These are phyloP conservation scores for Triticum monococcum DNA, from an alignment of 176 grass and related monocot species.

Conservation along the genomic window DNA sequence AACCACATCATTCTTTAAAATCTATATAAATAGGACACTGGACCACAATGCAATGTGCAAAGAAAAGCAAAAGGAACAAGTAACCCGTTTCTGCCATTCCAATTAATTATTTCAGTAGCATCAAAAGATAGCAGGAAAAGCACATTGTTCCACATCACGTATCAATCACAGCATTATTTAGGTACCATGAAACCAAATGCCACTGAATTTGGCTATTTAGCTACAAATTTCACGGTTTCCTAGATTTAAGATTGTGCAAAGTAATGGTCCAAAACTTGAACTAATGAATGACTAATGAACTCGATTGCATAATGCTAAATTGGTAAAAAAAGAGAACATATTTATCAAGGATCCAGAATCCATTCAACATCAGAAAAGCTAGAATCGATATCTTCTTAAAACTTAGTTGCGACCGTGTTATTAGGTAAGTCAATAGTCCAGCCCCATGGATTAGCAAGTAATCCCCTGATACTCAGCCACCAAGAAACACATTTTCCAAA, in stretches of 20 bases:
- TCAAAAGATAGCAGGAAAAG: constrained; percentile 10
- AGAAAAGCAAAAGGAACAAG: neutral
- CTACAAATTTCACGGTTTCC: neutral
- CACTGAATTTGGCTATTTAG: neutral
- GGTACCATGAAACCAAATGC: neutral
- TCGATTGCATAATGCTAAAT: neutral
- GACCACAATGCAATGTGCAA: neutral
- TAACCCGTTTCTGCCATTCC: neutral
- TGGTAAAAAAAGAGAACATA: neutral
- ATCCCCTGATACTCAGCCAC: neutral
- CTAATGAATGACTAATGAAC: neutral
- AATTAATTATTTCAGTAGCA: neutral
- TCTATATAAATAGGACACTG: neutral
- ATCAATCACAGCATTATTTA: neutral
- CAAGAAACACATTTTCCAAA: constrained; percentile 23
- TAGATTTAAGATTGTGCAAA: constrained; percentile 1
- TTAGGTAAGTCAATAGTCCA: neutral
- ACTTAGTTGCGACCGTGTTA: neutral
- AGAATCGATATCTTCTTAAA: constrained; percentile 1
- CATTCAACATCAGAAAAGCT: neutral
- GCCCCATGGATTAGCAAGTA: neutral
- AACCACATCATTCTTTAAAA: constrained; percentile 19
- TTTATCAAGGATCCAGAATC: neutral
- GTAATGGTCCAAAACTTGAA: neutral
- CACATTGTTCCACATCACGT: neutral